A percentile compares a stretch with the other conserved stretches of the same genome.
These are phyloP conservation scores for Arachis stenosperma DNA, from an alignment of 306 rosid genomes.

Conservation along the genomic window DNA sequence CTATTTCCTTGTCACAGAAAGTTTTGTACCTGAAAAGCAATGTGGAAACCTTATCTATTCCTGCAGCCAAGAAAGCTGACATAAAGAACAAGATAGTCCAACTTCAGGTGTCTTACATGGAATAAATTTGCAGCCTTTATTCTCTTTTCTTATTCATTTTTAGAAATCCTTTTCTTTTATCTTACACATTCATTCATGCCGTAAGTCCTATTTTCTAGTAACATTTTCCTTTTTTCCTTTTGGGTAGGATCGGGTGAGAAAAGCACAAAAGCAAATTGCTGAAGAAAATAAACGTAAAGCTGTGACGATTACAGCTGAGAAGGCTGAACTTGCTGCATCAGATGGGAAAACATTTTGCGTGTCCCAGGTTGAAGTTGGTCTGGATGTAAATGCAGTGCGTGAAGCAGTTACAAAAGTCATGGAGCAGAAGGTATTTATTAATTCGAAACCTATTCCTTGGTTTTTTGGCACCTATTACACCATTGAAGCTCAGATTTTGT, in stretches of 20 bases:
- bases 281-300: slow-evolving; percentile 88
- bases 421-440: slow-evolving; percentile 70
- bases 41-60: slow-evolving; percentile 76
- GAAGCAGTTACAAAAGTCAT: slow-evolving; percentile 85
- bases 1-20: slow-evolving; percentile 49
- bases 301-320: slow-evolving; percentile 61
- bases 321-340: slow-evolving; percentile 74
- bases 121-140: slow-evolving; percentile 18
- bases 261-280: slow-evolving; percentile 83
- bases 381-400: slow-evolving; percentile 93
- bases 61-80: slow-evolving; percentile 88
- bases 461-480: slow-evolving; percentile 20
- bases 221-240: slow-evolving; percentile 15
- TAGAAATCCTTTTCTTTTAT: slow-evolving; percentile 12
- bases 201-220: slow-evolving; percentile 18
- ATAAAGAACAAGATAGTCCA: slow-evolving; percentile 68
- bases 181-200: neutral
- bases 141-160: slow-evolving; percentile 8
- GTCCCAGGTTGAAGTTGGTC: slow-evolving; percentile 80
- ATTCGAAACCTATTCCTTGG: slow-evolving; percentile 9
- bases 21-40: slow-evolving; percentile 80
- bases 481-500: neutral
- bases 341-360: slow-evolving; percentile 74
- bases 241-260: slow-evolving; percentile 71
- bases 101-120: slow-evolving; percentile 65